Evolutionary conservation across 2,329 filamentous ascomycete species (phyloP), one percentile per base, ranked within the genome.

Genomic region (Penicillium aurantiogriseum): DNA sequence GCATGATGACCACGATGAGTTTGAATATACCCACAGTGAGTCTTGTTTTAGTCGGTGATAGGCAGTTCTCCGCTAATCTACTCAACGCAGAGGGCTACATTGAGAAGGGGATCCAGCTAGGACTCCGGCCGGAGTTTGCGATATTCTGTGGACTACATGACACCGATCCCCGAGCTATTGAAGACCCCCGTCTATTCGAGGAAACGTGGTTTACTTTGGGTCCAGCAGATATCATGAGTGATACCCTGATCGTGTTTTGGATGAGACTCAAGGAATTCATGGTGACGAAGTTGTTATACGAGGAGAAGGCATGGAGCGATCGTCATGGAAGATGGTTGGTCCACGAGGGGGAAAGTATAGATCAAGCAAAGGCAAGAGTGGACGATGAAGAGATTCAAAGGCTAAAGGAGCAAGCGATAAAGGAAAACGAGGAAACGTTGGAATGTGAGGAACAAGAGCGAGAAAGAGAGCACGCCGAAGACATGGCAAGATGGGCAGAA

Each of bases 101-200:
- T 1, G 9, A 44, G 17, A 5, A 44, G 8, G 42, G 42, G 5
- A 44, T 44, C 23, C 15, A 13, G 42, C 25, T 29, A 2, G 42
- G 25, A 19, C 8, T 29, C 17, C 25, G 17, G 2, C 42, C 2
- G 2, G 17, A 44, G 19, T 44, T 45, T 5, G 43, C 43, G 6
- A 31, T 45, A 45, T 31, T 45, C 10, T 45, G 43, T 29, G 43
- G 43, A 21, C 42, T 44, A 29, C 25, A 44, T 8, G 10, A 44
- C 17, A 17, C 10, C 2, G 42, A 44, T 29, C 25, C 42, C 25
- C 25, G 42, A 29, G 42, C 42, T n/a, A 29, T 29, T 29, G 42
- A 19, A 1, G 2, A 19, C 2, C 17, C 42, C 25, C 0, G 2
- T 4, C 25, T 44, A 13, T 44, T 44, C 4, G 9, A 44, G 1